These are phyloP conservation scores for Euphorbia lathyris DNA, from an alignment of 345 rosid species.

Conservation along the genomic window DNA sequence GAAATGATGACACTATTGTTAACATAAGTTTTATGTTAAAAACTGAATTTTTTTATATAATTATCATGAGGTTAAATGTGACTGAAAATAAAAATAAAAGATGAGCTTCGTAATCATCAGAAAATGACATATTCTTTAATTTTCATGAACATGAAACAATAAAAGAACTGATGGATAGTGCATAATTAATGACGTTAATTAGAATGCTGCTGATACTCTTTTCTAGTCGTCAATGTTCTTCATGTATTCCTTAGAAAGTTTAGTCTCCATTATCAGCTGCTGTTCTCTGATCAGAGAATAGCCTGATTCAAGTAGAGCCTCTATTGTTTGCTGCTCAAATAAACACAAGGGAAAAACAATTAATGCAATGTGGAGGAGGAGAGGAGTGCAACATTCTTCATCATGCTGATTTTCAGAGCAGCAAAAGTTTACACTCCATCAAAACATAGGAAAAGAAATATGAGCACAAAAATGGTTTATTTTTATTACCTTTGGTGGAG, in stretches of 20 bases:
- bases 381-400: not conserved
- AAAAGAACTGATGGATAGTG: not conserved
- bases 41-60: too few relatives aligned
- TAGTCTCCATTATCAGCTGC: conserved; percentile 64
- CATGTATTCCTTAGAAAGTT: conserved; percentile 88
- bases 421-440: too few relatives aligned
- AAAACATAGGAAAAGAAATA: not conserved
- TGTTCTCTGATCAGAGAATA: conserved; percentile 74
- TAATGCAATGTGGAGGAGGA: not conserved
- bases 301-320: conserved; percentile 87
- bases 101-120: too few relatives aligned
- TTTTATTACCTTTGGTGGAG: conserved; percentile 75
- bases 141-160: not conserved
- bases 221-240: conserved; percentile 63
- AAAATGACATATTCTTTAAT: not conserved
- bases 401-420: not conserved
- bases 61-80: too few relatives aligned
- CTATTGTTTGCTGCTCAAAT: conserved; percentile 79
- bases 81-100: too few relatives aligned
- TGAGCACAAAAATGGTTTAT: not conserved
- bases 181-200: not conserved
- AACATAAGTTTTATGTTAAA: too few relatives aligned
- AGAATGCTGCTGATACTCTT: conserved; percentile 12
- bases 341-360: conserved; percentile 5
- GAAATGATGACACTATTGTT: too few relatives aligned